Evolutionary conservation across 495 filamentous ascomycete genomes (phyloP), one percentile per base, ranked within the genome.

Genomic region (Neurospora terricola): DNA sequence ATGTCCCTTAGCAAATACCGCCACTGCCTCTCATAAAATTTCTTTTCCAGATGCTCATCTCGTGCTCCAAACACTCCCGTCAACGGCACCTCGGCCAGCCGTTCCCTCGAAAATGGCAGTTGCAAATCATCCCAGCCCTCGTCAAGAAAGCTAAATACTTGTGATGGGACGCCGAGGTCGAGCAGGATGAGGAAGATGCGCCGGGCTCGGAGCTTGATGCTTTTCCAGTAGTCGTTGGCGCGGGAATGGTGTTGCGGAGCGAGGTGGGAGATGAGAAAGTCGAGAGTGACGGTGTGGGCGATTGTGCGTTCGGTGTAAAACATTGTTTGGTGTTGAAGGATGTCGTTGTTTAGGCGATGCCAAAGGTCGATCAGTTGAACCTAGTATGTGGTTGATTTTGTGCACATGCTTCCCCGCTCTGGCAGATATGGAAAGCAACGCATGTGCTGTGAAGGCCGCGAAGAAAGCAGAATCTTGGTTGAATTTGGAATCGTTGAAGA

Each of bases 121-220:
- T 98, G 94, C 68, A 91, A 88, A 77, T 98, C 95, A 75, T 96
- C 93, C 85, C 91, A 93, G 5, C 92, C 94, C 72, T 92, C 89
- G 78, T 97, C 93, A 66, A 97, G 90, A 48, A 94, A 83, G 21
- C 89, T 88, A 76, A 97, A 97, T 69, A 97, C 96, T 80, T 91
- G 91, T 73, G 93, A 91, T 0, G 94, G 90, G 14, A 93, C 88
- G 0, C 91, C 93, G 69, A 97, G 85, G 72, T 94, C 91, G 48
- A 90, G 85, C 39, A 97, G 86, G 39, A 94, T 92, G 39, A 98
- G 86, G 75, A 97, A 98, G 71, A 97, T 87, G 72, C 90, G 88
- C 75, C 88, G 91, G 5, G 93, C 91, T 76, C 90, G 91, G 73
- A 91, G 83, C 70, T 96, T 84, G 73, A 98, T 96, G 92, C 93